phyloP scores from a whole-genome alignment of 2,329 filamentous ascomycete genomes.

The Lecanoromycetidae sp. region DNA sequence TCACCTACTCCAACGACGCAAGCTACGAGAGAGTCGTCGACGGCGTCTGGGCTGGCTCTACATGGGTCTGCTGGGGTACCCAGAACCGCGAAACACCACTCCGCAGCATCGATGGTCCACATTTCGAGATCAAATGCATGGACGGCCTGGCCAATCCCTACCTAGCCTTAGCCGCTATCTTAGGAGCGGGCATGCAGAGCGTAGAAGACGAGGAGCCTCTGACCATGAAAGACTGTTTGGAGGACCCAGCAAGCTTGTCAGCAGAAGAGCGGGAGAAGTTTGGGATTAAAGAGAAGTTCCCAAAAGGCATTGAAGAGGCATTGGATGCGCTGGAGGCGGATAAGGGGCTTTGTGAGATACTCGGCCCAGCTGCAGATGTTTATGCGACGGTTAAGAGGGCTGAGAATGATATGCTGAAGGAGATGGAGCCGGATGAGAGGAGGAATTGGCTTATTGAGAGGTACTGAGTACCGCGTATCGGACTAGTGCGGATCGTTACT shows the following conservation, averaged over 20 bases:
- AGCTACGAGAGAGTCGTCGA: conserved; percentile 21
- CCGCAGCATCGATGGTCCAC: conserved; percentile 50
- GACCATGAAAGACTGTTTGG: conserved; percentile 41
- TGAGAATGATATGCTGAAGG: conserved; percentile 41
- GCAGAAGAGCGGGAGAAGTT: conserved; percentile 37
- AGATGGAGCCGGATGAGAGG: conserved; percentile 38
- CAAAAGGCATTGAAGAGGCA: conserved; percentile 43
- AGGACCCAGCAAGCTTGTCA: conserved; percentile 42
- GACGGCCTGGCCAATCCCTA: conserved; percentile 74
- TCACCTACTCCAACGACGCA: conserved; percentile 19
- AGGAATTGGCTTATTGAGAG: conserved; percentile 53
- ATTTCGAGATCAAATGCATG: conserved; percentile 70
- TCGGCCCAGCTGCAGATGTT: conserved; percentile 44
- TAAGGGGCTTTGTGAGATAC: conserved; percentile 31
- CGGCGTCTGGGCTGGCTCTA: conserved; percentile 22
- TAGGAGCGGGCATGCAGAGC: conserved; percentile 49
- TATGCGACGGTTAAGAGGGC: conserved; percentile 49
- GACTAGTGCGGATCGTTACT: too few relatives aligned
- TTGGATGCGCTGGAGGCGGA: conserved; percentile 41
- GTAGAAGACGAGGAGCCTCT: conserved; percentile 35
- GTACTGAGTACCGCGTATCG: conserved; percentile 38
- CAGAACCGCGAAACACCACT: conserved; percentile 69
- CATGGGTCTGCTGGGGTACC: conserved; percentile 43
- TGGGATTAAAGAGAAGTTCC: conserved; percentile 45
- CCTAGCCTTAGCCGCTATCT: conserved; percentile 47